Evolutionary conservation across 345 rosid species (phyloP), one percentile per base, ranked within the genome.

Genomic region (Luvunga scandens): DNA sequence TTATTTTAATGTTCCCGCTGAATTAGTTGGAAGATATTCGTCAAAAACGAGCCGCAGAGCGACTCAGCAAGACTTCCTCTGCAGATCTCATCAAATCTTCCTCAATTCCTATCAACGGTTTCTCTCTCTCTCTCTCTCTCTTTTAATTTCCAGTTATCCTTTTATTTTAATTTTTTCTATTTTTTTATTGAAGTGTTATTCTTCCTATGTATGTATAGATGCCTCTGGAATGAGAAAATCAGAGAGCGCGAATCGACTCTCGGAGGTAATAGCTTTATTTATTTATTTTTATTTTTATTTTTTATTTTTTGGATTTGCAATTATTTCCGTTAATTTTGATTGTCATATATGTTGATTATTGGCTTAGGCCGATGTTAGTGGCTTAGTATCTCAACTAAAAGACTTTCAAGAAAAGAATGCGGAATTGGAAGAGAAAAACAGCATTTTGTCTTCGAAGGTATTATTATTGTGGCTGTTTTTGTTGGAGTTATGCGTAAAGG

Each of bases 31-130:
- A 96, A 79, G 99, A 96, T 83, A 96, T 96, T 83, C 97, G 97
- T 68, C 97, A 88, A 80, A 96, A 96, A 74, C 87, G 97, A 89
- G 97, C 99, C 2, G 97, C 95, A 9, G 97, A 94, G 86, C 90
- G 96, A 87, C 81, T 91, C 45, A 87, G 86, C 91, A 91, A 91
- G 83, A 81, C 91, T 12, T 78, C 91, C 34, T 94, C 98, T 2
- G 97, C 97, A 65, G 99, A 94, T 91, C 98, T 92, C 38, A 81
- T 87, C 84, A 84, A 81, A 55, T 79, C 79, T 73, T 34, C 80
- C 66, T 78, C 90, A 2, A 77, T 66, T 70, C 89, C 94, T 66
- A 34, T 14, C 28, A 83, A 48, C n/a, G 96, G 98, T 93, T 75
- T 86, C 69, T 72, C 4, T 34, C 14, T 78, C 5, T 66, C 75